A percentile compares a stretch with the other conserved stretches of the same genome.
phyloP scores from a whole-genome alignment of 768 basidiomycete species.

The Sporobolomyces phaffii region DNA sequence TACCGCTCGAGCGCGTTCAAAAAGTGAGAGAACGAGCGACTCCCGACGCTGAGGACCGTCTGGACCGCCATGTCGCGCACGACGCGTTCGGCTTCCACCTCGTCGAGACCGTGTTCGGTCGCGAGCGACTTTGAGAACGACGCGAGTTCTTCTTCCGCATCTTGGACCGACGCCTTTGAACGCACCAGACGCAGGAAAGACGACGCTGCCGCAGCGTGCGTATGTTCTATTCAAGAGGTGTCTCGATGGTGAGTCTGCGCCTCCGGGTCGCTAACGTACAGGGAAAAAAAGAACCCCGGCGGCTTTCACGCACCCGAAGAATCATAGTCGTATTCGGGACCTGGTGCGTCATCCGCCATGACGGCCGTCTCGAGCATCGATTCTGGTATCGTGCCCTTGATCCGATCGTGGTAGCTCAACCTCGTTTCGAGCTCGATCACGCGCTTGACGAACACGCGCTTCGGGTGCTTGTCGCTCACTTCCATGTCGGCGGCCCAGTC shows the following conservation, averaged over 20 bases:
- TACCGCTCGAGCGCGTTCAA: conserved; percentile 88
- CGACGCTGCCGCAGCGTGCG: conserved; percentile 72
- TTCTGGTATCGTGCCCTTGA: conserved; percentile 79
- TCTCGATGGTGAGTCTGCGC: too few relatives aligned
- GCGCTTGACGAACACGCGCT: conserved; percentile 76
- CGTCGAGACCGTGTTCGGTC: conserved; percentile 58
- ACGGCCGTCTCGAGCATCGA: conserved; percentile 66
- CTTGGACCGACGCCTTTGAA: conserved; percentile 58
- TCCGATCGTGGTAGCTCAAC: conserved; percentile 85
- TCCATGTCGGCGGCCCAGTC: conserved; percentile 90
- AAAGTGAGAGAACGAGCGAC: conserved; percentile 93
- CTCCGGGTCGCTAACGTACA: neutral
- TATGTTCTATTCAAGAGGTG: conserved; percentile 64
- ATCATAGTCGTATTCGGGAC: conserved; percentile 75
- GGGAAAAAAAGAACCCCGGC: neutral
- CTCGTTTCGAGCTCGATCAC: conserved; percentile 84
- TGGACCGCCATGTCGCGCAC: conserved; percentile 76
- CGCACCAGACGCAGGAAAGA: conserved; percentile 72
- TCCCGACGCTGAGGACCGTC: conserved; percentile 81
- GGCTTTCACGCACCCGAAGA: conserved; percentile 49
- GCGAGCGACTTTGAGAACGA: conserved; percentile 66
- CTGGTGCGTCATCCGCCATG: conserved; percentile 66
- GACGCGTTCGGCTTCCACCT: conserved; percentile 60
- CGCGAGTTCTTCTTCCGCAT: conserved; percentile 69
- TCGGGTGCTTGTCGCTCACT: conserved; percentile 70